phyloP scores from a whole-genome alignment of 2,329 filamentous ascomycete species.

The Colletotrichum theobromicola region DNA sequence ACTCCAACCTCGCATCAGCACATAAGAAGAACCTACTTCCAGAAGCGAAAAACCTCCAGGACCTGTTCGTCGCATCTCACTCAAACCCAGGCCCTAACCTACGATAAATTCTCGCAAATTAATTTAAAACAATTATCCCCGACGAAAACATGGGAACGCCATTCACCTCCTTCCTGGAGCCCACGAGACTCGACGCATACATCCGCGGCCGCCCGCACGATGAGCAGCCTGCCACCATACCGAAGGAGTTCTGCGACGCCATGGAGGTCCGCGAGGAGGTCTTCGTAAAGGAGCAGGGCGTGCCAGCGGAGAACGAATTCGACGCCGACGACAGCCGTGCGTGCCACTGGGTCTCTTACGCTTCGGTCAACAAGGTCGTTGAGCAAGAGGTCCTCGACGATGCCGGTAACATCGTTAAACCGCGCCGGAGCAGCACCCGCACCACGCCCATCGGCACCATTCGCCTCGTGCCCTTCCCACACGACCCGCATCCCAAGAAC shows the following conservation, averaged over 20 bases:
- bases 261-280: slow-evolving; percentile 67
- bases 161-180: slow-evolving; percentile 53
- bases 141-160: slow-evolving; percentile 51
- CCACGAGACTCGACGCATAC: slow-evolving; percentile 55
- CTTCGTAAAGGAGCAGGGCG: slow-evolving; percentile 64
- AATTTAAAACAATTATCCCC: background rate
- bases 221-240: slow-evolving; percentile 51
- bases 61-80: background rate
- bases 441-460: slow-evolving; percentile 73
- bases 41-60: background rate
- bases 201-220: slow-evolving; percentile 42
- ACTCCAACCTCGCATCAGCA: background rate
- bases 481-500: slow-evolving; percentile 64
- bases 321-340: slow-evolving; percentile 80
- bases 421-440: slow-evolving; percentile 48
- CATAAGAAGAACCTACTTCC: background rate
- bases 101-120: background rate
- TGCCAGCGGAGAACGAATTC: slow-evolving; percentile 72
- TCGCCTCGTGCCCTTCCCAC: slow-evolving; percentile 82
- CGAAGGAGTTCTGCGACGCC: slow-evolving; percentile 64
- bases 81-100: background rate
- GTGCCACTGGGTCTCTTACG: slow-evolving; percentile 90
- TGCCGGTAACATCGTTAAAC: slow-evolving; percentile 42
- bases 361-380: slow-evolving; percentile 58
- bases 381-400: slow-evolving; percentile 49